Evolutionary conservation across 2,329 filamentous ascomycete genomes (phyloP), one percentile per base, ranked within the genome.

Genomic region (Cytospora chrysosperma): DNA sequence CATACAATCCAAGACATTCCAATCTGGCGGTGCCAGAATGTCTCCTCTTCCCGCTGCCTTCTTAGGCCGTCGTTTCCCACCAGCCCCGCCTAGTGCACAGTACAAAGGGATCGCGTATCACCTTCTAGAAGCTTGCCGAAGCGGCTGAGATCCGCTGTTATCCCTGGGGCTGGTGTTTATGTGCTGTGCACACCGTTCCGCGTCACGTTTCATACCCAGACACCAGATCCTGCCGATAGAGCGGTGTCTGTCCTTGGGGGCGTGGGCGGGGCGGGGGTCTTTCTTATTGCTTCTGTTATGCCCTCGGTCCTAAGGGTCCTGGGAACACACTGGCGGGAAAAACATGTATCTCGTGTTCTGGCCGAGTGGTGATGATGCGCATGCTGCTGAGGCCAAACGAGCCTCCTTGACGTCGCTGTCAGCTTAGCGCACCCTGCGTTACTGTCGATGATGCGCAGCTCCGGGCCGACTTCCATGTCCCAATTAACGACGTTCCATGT

Each of bases 251-350:
- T 21, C n/a, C 19, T 9, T 43, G 15, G 40, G 21, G 5, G n/a
- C n/a, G n/a, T n/a, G n/a, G n/a, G n/a, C n/a, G n/a, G n/a, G n/a
- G n/a, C n/a, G n/a, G 6, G 8, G 40, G 19, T 9, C 5, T 21
- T 9, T 3, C n/a, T n/a, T n/a, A 21, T 43, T 43, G 40, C 40
- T 43, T 43, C 9, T 43, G 19, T 27, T 30, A 55, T 55, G 61
- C 61, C 59, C 57, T 63, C 56, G 56, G 56, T 60, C 50, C 51
- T 55, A n/a, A n/a, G n/a, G n/a, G n/a, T n/a, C n/a, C n/a, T n/a
- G 54, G 56, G 56, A 60, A 55, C 61, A 47, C 50, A 43, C 1
- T 9, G 40, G 40, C 19, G 17, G 40, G 40, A 56, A 37, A 51
- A 24, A 32, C 34, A 50, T 30, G 26, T 15, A 34, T 54, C 58